Base-by-base conservation (phyloP, 2,329 filamentous ascomycete genomes). In the Aspergillus nomiae region DNA sequence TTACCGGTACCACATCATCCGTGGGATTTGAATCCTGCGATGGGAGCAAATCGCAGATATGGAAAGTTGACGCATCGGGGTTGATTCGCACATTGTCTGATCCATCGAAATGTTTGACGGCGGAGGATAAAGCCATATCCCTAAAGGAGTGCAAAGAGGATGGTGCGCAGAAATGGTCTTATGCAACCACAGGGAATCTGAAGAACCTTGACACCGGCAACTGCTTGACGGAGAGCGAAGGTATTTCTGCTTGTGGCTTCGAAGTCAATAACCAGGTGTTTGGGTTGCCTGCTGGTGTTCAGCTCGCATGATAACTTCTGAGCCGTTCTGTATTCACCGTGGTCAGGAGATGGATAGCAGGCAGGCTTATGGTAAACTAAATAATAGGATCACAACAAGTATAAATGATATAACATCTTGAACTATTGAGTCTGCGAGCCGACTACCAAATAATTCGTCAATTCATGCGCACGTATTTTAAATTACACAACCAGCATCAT, bases 231-330 rank as follows among this genome's bases (percentile, higher is more conserved):
- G 80, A 83, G 65, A 69, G 66, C 1, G 63, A 61, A 6, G 68
- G 70, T 4, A 65, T 75, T 21, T 64, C 63, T 30, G 60, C 63
- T 16, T 83, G 81, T 69, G 74, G 78, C 34, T 74, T 74, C 58
- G 73, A 76, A 62, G 67, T 69, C 30, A 79, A 83, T 64, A 77
- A 71, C 54, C 83, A 84, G 70, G 82, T 84, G 11, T 73, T 84
- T 67, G 81, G 75, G 14, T 69, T 84, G 43, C 82, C 82, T 0
- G 77, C 78, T 65, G 82, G 83, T 45, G 69, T 73, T 12, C 3
- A 32, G 4, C 2, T 51, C 3, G 26, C 7, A n/a, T n/a, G 0
- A n/a, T 41, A 9, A 9, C 8, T 16, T 0, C n/a, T 41, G 3
- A n/a, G 7, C 34, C 10, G 32, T 34, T 11, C 10, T 34, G 9